phyloP scores from a whole-genome alignment of 768 basidiomycete species.

The Artomyces pyxidatus region DNA sequence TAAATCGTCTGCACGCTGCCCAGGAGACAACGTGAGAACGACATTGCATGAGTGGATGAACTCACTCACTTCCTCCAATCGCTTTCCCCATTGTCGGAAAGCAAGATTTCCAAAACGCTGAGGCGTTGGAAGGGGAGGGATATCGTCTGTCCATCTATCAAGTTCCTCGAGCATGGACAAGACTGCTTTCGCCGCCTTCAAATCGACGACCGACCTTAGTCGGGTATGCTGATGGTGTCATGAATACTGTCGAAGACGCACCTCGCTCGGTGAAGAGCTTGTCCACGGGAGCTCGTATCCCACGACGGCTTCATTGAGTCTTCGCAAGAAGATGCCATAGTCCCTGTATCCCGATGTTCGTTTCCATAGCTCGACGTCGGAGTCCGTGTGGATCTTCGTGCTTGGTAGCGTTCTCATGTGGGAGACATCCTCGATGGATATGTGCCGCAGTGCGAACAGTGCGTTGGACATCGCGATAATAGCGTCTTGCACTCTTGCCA shows the following conservation, averaged over 20 bases:
- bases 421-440: background rate
- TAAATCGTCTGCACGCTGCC: slow-evolving; percentile 46
- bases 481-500: too few relatives aligned
- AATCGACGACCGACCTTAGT: too few relatives aligned
- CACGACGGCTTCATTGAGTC: slow-evolving; percentile 71
- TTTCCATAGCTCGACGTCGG: slow-evolving; percentile 70
- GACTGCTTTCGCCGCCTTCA: slow-evolving; percentile 15
- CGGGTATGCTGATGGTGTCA: too few relatives aligned
- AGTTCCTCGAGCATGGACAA: slow-evolving; percentile 58
- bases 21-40: background rate
- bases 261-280: slow-evolving; percentile 18
- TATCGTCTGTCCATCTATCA: slow-evolving; percentile 69
- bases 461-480: too few relatives aligned
- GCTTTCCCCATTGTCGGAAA: slow-evolving; percentile 77
- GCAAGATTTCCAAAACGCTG: slow-evolving; percentile 92
- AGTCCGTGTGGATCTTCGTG: slow-evolving; percentile 61
- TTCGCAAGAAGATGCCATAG: slow-evolving; percentile 66
- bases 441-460: too few relatives aligned
- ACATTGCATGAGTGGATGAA: slow-evolving; percentile 8
- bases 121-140: slow-evolving; percentile 63
- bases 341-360: slow-evolving; percentile 61
- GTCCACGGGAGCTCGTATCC: slow-evolving; percentile 47
- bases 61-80: slow-evolving; percentile 61
- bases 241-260: slow-evolving; percentile 10
- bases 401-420: slow-evolving; percentile 25